Evolutionary conservation across 2,329 filamentous ascomycete genomes (phyloP).

Genomic region (Xylaria sp.): DNA sequence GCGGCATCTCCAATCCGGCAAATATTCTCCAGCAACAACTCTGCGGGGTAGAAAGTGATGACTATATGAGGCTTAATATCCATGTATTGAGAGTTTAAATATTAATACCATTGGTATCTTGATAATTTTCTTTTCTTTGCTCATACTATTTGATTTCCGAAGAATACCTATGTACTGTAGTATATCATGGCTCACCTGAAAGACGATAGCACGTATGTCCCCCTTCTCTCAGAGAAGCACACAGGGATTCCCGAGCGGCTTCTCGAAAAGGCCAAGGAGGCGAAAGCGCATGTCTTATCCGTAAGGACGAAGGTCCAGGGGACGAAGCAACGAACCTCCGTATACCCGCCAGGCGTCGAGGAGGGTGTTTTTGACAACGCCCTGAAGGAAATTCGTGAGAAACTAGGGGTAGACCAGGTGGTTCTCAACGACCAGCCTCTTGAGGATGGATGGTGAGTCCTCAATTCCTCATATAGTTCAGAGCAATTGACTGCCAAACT

Average conservation of each 20-base stretch:
- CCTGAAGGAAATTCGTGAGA: conserved; percentile 51
- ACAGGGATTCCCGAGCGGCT: conserved; percentile 54
- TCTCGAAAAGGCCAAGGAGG: conserved; percentile 51
- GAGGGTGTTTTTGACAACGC: conserved; percentile 49
- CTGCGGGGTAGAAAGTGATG: conserved; percentile 30
- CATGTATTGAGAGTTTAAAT: no score
- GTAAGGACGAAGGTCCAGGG: conserved; percentile 49
- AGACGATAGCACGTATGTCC: conserved; percentile 48
- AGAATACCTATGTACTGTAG: not conserved
- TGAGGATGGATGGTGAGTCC: conserved; percentile 53
- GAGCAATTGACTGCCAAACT: not conserved
- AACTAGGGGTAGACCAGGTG: conserved; percentile 53
- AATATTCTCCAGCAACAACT: not conserved
- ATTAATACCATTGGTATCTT: no score
- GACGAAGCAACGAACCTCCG: conserved; percentile 48
- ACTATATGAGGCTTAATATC: not conserved
- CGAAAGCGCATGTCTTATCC: conserved; percentile 51
- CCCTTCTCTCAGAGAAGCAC: conserved; percentile 52
- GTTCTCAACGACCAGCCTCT: conserved; percentile 56
- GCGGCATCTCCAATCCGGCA: conserved; percentile 33
- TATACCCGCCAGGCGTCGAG: conserved; percentile 55
- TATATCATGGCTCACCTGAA: conserved; percentile 30
- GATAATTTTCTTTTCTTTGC: not conserved
- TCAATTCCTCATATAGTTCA: conserved; percentile 34
- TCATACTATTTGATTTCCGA: not conserved